Base-by-base conservation (phyloP, 2,329 filamentous ascomycete species). In the Teratosphaeriaceae sp. region DNA sequence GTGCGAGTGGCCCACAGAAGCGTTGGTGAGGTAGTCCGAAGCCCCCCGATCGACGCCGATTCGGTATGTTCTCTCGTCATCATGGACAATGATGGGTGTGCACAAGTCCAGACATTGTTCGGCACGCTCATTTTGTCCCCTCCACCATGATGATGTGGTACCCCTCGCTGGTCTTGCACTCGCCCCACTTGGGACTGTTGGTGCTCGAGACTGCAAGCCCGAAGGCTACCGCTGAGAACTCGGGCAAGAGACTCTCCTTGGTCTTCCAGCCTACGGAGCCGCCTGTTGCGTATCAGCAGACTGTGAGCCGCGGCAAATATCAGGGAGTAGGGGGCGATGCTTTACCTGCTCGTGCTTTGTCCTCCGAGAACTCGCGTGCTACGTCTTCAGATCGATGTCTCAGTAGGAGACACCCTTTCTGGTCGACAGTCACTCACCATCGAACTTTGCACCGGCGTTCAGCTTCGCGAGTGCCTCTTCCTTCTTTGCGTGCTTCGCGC, bases 401-500 rank as follows among this genome's bases (percentile, higher is more conserved):
- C n/a, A n/a, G n/a, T n/a, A n/a, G n/a, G n/a, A n/a, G n/a, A n/a
- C n/a, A n/a, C n/a, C n/a, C n/a, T n/a, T n/a, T n/a, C n/a, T n/a
- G n/a, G n/a, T n/a, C n/a, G n/a, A n/a, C n/a, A n/a, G n/a, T n/a
- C n/a, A n/a, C n/a, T n/a, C n/a, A 37, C 84, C 80, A 54, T 88
- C 84, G 57, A 88, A 89, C 55, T 83, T 85, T 39, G 72, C 72
- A 1, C 84, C 82, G 3, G 71, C 76, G 29, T 73, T 73, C 40
- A 89, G 64, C 65, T 86, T 83, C 44, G 74, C 75, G 13, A 88
- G 62, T 0, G 85, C 85, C 59, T 87, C 81, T 58, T 88, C 84
- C 59, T 87, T 88, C 63, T 82, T 86, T n/a, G 71, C 67, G 59
- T 87, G 80, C 59, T 89, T 89, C 60, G 82, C 81, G 56, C 85